Base-by-base conservation (phyloP, 768 basidiomycete species). In the Phylloporus scabripes region DNA sequence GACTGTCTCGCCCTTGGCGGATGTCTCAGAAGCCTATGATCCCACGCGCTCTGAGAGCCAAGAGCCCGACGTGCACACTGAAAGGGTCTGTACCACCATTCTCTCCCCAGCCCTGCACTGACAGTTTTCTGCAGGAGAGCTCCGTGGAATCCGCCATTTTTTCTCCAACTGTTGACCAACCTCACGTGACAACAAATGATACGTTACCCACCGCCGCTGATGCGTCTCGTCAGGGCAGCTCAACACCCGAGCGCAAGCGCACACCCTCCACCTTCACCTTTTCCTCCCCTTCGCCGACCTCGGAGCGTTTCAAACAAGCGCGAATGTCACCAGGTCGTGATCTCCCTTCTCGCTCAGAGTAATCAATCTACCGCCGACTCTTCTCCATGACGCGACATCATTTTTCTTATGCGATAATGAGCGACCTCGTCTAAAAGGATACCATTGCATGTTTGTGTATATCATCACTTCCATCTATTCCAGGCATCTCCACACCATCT, bases 181-280 rank as follows among this genome's bases (percentile, higher is more conserved):
- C 58, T 18, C 66, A 66, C 38, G 63, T 73, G 18, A 59, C 70
- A 11, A 64, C 63, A 38, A 26, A 52, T 21, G 67, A 69, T 14
- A 60, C 68, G 4, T 52, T 59, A 18, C 54, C 62, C 49, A 58
- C 58, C 46, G 45, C 52, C 39, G 63, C 72, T 8, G 81, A 82
- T 54, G 75, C 79, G 15, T 85, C 85, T 5, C 80, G 81, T 17
- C 84, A 85, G 55, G 74, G 82, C 56, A 82, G 79, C 21, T 80
- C 82, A 15, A 87, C 87, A 4, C 86, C 87, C 4, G 83, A 89
- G 59, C 80, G 85, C 58, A 81, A 82, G 60, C 76, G 73, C 51
- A 82, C 82, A 51, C 87, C 85, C 62, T 74, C 84, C 18, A 75
- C 85, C 4, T 90, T 90, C 62, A 89, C 87, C 3, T 90, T 90